phyloP scores from a whole-genome alignment of 75 land plant genomes.

The Pinus taeda region DNA sequence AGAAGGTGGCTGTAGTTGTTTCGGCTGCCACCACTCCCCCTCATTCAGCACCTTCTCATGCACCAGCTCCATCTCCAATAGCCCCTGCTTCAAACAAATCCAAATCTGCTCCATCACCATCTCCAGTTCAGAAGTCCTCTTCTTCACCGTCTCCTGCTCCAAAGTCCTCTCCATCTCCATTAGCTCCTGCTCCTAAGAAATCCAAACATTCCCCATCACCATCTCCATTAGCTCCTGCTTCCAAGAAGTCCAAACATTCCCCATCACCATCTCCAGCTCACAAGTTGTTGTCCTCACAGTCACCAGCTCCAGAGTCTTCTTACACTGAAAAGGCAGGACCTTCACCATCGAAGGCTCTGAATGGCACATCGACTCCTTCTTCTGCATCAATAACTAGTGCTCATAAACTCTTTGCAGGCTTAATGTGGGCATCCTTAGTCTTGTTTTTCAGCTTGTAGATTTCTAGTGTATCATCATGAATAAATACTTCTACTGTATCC shows the following conservation, averaged over 20 bases:
- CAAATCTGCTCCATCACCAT: no score
- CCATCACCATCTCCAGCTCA: no score
- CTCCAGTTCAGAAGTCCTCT: no score
- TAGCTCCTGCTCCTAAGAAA: not conserved
- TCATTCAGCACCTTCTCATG: not conserved
- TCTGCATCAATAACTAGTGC: not conserved
- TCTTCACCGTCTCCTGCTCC: not conserved
- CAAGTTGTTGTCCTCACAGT: not conserved
- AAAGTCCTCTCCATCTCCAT: not conserved
- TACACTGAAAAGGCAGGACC: no score
- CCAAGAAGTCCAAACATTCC: no score
- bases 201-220: not conserved
- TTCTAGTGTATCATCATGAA: not conserved
- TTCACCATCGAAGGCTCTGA: not conserved
- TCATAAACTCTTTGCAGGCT: not conserved
- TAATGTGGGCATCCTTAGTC: not conserved
- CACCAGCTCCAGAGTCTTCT: not conserved
- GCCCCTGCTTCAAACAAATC: not conserved
- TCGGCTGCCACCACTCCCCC: not conserved
- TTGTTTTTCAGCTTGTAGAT: not conserved
- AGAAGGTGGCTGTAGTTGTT: slow-evolving; percentile 52
- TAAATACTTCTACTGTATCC: no score
- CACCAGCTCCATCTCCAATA: slow-evolving; percentile 8
- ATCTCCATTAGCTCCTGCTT: not conserved
- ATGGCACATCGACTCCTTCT: not conserved